These are phyloP conservation scores for Hymenoscyphus linearis DNA, from an alignment of 2,329 filamentous ascomycete species.

Conservation along the genomic window DNA sequence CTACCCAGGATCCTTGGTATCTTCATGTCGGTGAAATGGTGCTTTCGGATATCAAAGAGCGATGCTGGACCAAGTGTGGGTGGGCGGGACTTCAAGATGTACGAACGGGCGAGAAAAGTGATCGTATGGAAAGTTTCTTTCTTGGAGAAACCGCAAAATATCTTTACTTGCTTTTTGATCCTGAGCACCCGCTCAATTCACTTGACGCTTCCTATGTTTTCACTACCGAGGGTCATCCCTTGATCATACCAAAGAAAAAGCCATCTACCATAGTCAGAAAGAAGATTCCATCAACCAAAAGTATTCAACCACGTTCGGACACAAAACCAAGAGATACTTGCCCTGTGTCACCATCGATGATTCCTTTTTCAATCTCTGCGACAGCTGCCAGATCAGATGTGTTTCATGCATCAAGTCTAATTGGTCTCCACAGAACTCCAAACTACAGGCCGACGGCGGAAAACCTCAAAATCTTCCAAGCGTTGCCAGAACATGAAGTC, in stretches of 20 bases:
- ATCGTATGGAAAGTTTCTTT: slow-evolving; percentile 99
- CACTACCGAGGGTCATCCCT: slow-evolving; percentile 89
- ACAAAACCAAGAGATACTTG: slow-evolving; percentile 49
- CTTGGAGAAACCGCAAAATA: slow-evolving; percentile 96
- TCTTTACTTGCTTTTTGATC: slow-evolving; percentile 84
- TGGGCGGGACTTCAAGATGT: slow-evolving; percentile 89
- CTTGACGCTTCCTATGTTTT: slow-evolving; percentile 88
- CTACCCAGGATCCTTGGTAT: slow-evolving; percentile 94
- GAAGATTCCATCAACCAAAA: slow-evolving; percentile 15
- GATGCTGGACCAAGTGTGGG: slow-evolving; percentile 87
- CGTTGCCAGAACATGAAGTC: not conserved
- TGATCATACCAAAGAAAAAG: slow-evolving; percentile 66
- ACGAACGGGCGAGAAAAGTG: slow-evolving; percentile 74
- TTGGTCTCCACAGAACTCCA: slow-evolving; percentile 73
- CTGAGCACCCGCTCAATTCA: slow-evolving; percentile 78
- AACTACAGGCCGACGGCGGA: slow-evolving; percentile 46
- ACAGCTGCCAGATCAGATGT: slow-evolving; percentile 75
- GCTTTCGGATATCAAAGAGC: slow-evolving; percentile 75
- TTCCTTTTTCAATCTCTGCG: slow-evolving; percentile 69
- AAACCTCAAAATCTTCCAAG: not conserved
- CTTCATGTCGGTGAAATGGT: slow-evolving; percentile 95
- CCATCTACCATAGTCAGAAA: slow-evolving; percentile 10
- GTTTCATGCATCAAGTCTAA: slow-evolving; percentile 83
- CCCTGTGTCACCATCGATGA: slow-evolving; percentile 51
- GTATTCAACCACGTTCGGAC: slow-evolving; percentile 35